phyloP scores from a whole-genome alignment of 2,329 filamentous ascomycete genomes.

The Ophiostoma quercus region DNA sequence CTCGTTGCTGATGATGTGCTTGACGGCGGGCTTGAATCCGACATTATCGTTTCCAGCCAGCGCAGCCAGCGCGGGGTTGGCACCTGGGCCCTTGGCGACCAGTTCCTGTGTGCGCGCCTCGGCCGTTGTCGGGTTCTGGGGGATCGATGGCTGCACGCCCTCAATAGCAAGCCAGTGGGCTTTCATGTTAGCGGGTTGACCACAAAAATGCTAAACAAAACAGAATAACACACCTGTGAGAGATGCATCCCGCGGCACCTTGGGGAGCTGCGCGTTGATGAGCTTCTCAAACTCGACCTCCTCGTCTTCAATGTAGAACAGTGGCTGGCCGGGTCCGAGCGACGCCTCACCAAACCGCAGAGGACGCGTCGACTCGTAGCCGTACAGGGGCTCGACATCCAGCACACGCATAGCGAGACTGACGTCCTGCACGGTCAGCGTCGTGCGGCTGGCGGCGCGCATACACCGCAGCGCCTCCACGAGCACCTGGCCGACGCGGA shows the following conservation, averaged over 20 bases:
- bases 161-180: constrained; percentile 98
- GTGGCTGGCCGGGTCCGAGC: constrained; percentile 83
- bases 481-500: constrained; percentile 86
- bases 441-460: constrained; percentile 82
- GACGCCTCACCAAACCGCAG: constrained; percentile 91
- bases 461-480: constrained; percentile 94
- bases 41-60: constrained; percentile 66
- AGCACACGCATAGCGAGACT: constrained; percentile 78
- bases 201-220: background rate
- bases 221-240: constrained; percentile 41
- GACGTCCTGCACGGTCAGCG: constrained; percentile 83
- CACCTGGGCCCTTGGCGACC: constrained; percentile 81
- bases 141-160: constrained; percentile 92
- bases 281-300: constrained; percentile 98
- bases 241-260: constrained; percentile 85
- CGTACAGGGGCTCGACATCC: constrained; percentile 91
- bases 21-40: constrained; percentile 81
- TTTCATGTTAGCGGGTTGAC: constrained; percentile 42
- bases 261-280: constrained; percentile 92
- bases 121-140: constrained; percentile 85
- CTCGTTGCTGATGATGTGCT: constrained; percentile 94
- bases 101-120: constrained; percentile 81
- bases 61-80: constrained; percentile 78
- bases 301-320: constrained; percentile 97
- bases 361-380: constrained; percentile 87